Evolutionary conservation across 2,329 filamentous ascomycete genomes (phyloP).

Genomic region (Monosporascus sp.): DNA sequence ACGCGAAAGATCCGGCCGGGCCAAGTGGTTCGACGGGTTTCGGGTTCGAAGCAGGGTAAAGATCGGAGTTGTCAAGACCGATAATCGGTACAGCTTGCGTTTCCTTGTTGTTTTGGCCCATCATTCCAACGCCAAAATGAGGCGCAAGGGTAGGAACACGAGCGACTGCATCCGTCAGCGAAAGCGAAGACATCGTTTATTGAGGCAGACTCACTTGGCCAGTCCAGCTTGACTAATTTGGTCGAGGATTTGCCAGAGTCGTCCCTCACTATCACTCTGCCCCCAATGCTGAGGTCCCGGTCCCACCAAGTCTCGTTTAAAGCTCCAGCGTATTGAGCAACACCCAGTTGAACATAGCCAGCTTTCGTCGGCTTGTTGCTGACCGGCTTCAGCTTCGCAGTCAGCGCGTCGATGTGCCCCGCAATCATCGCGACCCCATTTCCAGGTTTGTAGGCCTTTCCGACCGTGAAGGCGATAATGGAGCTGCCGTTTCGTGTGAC

Average conservation of each 20-base stretch:
- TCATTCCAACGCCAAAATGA: constrained; percentile 78
- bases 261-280: constrained; percentile 79
- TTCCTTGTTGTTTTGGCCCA: constrained; percentile 69
- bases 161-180: constrained; percentile 50
- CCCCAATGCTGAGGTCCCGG: constrained; percentile 84
- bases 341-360: constrained; percentile 82
- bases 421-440: constrained; percentile 86
- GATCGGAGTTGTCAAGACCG: constrained; percentile 71
- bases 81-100: constrained; percentile 94
- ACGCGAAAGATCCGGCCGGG: constrained; percentile 65
- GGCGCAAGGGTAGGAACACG: constrained; percentile 86
- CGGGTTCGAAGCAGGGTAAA: constrained; percentile 29
- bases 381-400: constrained; percentile 85
- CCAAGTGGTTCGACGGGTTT: constrained; percentile 45
- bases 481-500: constrained; percentile 79
- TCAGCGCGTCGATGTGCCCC: constrained; percentile 89
- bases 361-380: constrained; percentile 78
- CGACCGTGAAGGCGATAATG: constrained; percentile 79
- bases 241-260: constrained; percentile 68
- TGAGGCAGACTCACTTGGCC: constrained; percentile 56
- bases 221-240: constrained; percentile 84
- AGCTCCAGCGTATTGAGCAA: constrained; percentile 87
- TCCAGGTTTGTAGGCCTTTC: constrained; percentile 72
- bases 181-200: neutral
- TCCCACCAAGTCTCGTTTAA: constrained; percentile 96